Base-by-base conservation (phyloP, 148 eudicot genomes). In the Nepenthes gracilis region DNA sequence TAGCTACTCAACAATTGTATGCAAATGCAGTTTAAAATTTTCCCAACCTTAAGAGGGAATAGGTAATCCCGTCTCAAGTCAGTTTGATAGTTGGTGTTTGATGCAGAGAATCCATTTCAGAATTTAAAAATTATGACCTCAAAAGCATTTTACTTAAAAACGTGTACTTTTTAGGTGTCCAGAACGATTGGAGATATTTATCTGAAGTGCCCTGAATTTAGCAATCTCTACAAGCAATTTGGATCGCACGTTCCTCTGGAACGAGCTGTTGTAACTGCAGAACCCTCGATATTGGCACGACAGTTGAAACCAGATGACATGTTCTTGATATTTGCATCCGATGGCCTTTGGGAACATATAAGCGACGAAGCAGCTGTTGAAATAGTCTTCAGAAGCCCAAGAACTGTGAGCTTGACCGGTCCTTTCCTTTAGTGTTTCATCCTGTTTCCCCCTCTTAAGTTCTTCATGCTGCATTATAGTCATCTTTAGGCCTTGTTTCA, bases 291-390 rank as follows among this genome's bases (percentile, higher is more conserved):
- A n/a, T 6, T 66, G 57, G 55, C 65, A 9, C 71, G 86, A 62
- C 67, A 69, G 47, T 61, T 86, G 57, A 57, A 61, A 35, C 70
- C 83, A 32, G 72, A 74, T 11, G 93, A 86, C 70, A 67, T 71
- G 59, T 86, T 83, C 64, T 35, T 86, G 47, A 86, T 86, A 32
- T 83, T 86, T 70, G 94, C 86, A 47, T 83, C 94, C 6, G 94
- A 83, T 67, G 94, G 94, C 62, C 80, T 86, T 38, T 86, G 94
- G 94, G 94, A 86, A 32, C 76, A 74, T 53, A 33, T 86, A 54
- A 72, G 77, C 43, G 85, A 86, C 70, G 79, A 83, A 61, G 77
- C 77, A 67, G 87, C 81, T n/a, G 86, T 78, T 6, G 85, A 78
- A 66, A 74, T 85, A 10, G 84, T 88, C 47, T 61, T 69, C 65